phyloP scores from a whole-genome alignment of 495 filamentous ascomycete species.

The Penicillium simplicissimum region DNA sequence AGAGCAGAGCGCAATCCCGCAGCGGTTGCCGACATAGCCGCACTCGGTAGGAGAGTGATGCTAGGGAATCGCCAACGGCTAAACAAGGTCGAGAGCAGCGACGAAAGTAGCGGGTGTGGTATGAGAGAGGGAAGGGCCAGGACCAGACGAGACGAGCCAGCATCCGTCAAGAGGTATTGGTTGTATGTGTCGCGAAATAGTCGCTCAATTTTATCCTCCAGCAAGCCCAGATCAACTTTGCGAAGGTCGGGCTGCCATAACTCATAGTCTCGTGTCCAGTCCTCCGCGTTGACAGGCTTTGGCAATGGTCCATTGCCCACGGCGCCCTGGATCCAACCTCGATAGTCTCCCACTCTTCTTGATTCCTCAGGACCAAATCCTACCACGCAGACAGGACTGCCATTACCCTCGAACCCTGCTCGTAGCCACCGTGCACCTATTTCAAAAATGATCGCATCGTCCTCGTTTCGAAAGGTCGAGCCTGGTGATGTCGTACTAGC shows the following conservation, averaged over 20 bases:
- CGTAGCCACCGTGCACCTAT: slow-evolving; percentile 77
- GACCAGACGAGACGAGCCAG: slow-evolving; percentile 71
- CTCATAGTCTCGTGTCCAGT: slow-evolving; percentile 74
- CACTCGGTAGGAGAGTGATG: slow-evolving; percentile 76
- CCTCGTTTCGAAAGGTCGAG: slow-evolving; percentile 73
- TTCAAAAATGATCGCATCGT: slow-evolving; percentile 81
- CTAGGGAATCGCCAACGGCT: slow-evolving; percentile 74
- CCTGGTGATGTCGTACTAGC: slow-evolving; percentile 70
- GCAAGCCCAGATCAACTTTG: slow-evolving; percentile 69
- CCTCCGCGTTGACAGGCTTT: slow-evolving; percentile 47
- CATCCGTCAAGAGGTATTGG: slow-evolving; percentile 75
- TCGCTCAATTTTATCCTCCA: slow-evolving; percentile 87
- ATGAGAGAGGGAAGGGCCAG: slow-evolving; percentile 75
- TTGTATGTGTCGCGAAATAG: slow-evolving; percentile 81
- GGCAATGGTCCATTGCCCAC: slow-evolving; percentile 19
- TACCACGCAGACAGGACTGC: slow-evolving; percentile 67
- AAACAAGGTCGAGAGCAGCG: slow-evolving; percentile 74
- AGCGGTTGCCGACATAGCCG: slow-evolving; percentile 69
- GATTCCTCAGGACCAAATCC: slow-evolving; percentile 73
- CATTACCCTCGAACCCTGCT: slow-evolving; percentile 83
- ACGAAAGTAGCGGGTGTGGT: slow-evolving; percentile 75
- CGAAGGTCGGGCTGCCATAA: slow-evolving; percentile 78
- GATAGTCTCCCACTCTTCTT: slow-evolving; percentile 79
- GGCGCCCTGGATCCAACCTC: slow-evolving; percentile 57
- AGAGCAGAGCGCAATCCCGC: slow-evolving; percentile 80